Evolutionary conservation across 371 early-diverging fungal genomes (phyloP), one percentile per base, ranked within the genome.

Genomic region (Mortierella sp.): DNA sequence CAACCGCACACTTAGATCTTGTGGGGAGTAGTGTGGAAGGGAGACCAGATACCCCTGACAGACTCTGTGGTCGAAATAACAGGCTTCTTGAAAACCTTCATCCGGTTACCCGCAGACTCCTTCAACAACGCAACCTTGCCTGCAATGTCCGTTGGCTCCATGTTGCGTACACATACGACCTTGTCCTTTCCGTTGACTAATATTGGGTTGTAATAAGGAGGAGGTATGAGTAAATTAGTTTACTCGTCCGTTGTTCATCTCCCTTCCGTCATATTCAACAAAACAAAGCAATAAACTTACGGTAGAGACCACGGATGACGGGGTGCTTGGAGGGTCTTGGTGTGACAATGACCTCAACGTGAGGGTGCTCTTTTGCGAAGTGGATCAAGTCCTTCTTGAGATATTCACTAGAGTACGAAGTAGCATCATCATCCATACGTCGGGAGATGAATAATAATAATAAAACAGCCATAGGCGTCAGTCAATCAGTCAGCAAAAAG

Each of bases 31-130:
- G 93, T 87, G 77, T 96, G 94, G 93, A 96, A 96, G 52, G 97
- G 96, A 76, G 96, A 95, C 95, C 96, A 96, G 75, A 96, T 95
- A 73, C 96, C 97, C 77, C 97, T 94, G n/a, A 96, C 95, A 77
- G 95, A 95, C 68, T 92, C 93, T 55, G 94, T 95, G 28, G 95
- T 94, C 24, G 96, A 96, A 73, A 95, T 91, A 45, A 96, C 96
- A 54, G 94, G 94, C 80, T 91, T 93, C 90, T 95, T 95, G 84
- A 94, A 91, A 70, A 91, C 86, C 74, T 91, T 91, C 80, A 92
- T 89, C 80, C 90, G 93, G 72, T 91, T 89, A 50, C 96, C 96
- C 68, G 95, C 90, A 55, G 94, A 93, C 73, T 95, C 94, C 74
- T 93, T 92, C 77, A 96, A 86, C 31, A 93, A 89, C 72, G 90